These are phyloP conservation scores for Xylaria scruposa DNA, from an alignment of 495 filamentous ascomycete genomes.

Conservation along the genomic window DNA sequence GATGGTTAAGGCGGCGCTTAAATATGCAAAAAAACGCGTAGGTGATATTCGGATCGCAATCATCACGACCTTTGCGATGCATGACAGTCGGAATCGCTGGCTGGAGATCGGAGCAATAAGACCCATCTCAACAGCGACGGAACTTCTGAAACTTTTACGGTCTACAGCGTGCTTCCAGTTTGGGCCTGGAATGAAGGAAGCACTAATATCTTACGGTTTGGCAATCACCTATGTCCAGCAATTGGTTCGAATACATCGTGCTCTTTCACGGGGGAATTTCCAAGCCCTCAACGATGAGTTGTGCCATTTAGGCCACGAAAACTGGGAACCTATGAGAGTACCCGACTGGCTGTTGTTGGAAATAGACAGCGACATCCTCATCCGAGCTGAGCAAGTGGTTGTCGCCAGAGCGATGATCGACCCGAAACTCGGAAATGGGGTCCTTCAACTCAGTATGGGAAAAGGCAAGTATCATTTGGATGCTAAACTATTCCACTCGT, in stretches of 20 bases:
- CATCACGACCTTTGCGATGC: slow-evolving; percentile 26
- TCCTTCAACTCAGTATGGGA: slow-evolving; percentile 64
- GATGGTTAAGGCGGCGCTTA: slow-evolving; percentile 37
- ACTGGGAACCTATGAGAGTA: slow-evolving; percentile 54
- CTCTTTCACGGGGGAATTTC: slow-evolving; percentile 32
- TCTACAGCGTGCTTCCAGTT: slow-evolving; percentile 44
- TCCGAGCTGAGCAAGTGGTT: slow-evolving; percentile 58
- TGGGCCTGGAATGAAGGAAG: slow-evolving; percentile 51
- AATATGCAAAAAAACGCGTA: slow-evolving; percentile 28
- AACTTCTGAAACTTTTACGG: slow-evolving; percentile 60
- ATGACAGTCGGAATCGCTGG: slow-evolving; percentile 52
- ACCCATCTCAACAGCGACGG: slow-evolving; percentile 57
- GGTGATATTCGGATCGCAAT: slow-evolving; percentile 22
- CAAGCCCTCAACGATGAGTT: slow-evolving; percentile 44
- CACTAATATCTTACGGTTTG: slow-evolving; percentile 50
- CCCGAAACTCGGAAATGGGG: slow-evolving; percentile 57
- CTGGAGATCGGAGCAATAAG: slow-evolving; percentile 56
- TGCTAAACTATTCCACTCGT: neutral
- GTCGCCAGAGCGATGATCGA: slow-evolving; percentile 60
- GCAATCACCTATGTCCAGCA: slow-evolving; percentile 55
- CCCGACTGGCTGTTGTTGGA: slow-evolving; percentile 66
- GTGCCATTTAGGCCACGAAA: slow-evolving; percentile 54
- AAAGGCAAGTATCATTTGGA: slow-evolving; percentile 44
- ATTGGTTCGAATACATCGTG: slow-evolving; percentile 45
- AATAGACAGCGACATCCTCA: slow-evolving; percentile 61